Evolutionary conservation across 306 rosid species (phyloP).

Genomic region (Potentilla sterilis): DNA sequence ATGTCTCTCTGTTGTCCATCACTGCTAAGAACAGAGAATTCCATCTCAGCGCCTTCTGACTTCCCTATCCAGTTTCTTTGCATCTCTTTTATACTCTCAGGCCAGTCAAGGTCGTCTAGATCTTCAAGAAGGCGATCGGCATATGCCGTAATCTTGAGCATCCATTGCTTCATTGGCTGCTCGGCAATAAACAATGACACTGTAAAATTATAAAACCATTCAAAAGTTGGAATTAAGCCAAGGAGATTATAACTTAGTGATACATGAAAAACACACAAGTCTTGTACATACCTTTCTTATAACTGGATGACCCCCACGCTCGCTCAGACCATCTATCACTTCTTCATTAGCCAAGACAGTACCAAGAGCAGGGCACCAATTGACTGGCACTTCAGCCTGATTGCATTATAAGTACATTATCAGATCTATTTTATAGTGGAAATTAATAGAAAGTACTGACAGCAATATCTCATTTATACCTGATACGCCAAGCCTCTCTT

Average conservation of each 20-base stretch:
- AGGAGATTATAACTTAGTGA: slow-evolving; percentile 20
- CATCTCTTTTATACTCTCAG: slow-evolving; percentile 96
- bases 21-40: slow-evolving; percentile 61
- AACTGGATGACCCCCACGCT: slow-evolving; percentile 96
- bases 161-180: slow-evolving; percentile 99
- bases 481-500: slow-evolving; percentile 96
- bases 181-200: slow-evolving; percentile 87
- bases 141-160: slow-evolving; percentile 97
- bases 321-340: slow-evolving; percentile 95
- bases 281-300: slow-evolving; percentile 64
- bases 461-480: slow-evolving; percentile 43
- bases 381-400: slow-evolving; percentile 98
- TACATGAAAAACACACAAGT: slow-evolving; percentile 15
- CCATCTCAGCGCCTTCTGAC: slow-evolving; percentile 97
- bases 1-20: slow-evolving; percentile 67
- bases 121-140: slow-evolving; percentile 98
- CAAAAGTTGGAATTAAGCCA: slow-evolving; percentile 40
- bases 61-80: slow-evolving; percentile 99
- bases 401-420: slow-evolving; percentile 21
- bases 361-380: slow-evolving; percentile 99
- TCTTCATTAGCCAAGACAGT: slow-evolving; percentile 99
- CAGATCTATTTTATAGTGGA: slow-evolving; percentile 15
- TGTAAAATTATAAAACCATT: slow-evolving; percentile 72
- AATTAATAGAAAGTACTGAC: slow-evolving; percentile 15
- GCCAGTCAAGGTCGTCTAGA: slow-evolving; percentile 92